Conservation (phyloP, 371 early-diverging fungal genomes). For the Saksenaea oblongispora region DNA sequence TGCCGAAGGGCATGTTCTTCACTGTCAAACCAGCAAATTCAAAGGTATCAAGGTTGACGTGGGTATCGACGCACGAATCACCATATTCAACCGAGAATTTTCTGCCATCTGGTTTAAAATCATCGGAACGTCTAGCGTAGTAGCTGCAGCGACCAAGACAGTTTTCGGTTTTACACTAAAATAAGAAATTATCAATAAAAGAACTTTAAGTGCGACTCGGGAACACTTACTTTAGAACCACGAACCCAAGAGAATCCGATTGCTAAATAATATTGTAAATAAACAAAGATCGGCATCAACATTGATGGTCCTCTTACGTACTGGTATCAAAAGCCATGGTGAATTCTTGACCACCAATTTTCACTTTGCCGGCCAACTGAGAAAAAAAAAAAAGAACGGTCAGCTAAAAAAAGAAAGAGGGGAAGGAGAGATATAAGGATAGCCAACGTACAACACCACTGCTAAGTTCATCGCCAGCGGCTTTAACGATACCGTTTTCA, state of each 20-base stretch:
- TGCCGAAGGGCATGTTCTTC: constrained; percentile 44
- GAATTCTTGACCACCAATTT: constrained; percentile 50
- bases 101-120: constrained; percentile 26
- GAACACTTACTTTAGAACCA: constrained; percentile 38
- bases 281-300: constrained; percentile 25
- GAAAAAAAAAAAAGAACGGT: constrained; percentile 4
- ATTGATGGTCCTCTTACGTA: constrained; percentile 16
- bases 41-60: constrained; percentile 37
- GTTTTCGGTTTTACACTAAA: constrained; percentile 47
- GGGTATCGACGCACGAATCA: constrained; percentile 31
- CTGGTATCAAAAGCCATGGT: constrained; percentile 52
- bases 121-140: constrained; percentile 36
- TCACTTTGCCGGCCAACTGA: constrained; percentile 49
- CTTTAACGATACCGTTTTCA: constrained; percentile 34
- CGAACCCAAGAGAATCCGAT: constrained; percentile 55
- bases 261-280: constrained; percentile 30
- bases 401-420: constrained; percentile 3
- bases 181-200: constrained; percentile 10
- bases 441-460: constrained; percentile 41
- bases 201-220: not conserved
- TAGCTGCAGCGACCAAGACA: constrained; percentile 44
- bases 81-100: constrained; percentile 46
- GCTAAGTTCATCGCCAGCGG: constrained; percentile 44
- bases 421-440: not conserved
- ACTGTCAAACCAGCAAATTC: constrained; percentile 33